Conservation (phyloP, 495 filamentous ascomycete species). For the Paragyromitra xinjiangensis region DNA sequence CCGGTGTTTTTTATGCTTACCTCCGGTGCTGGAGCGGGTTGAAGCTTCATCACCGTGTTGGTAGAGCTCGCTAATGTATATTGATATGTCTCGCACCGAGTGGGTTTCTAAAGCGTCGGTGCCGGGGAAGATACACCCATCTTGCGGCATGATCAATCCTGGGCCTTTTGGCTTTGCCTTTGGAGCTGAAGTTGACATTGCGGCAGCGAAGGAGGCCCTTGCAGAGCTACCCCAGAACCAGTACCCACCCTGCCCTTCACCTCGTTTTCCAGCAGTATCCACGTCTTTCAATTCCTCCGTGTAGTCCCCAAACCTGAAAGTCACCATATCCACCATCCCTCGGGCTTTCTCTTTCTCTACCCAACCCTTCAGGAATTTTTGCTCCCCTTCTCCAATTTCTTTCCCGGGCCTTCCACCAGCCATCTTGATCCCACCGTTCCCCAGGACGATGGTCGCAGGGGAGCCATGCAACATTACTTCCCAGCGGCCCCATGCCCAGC, state of each 20-base stretch:
- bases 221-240: conserved; percentile 53
- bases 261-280: conserved; percentile 20
- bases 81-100: conserved; percentile 53
- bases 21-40: conserved; percentile 14
- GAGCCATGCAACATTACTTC: conserved; percentile 89
- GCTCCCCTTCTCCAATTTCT: conserved; percentile 93
- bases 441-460: conserved; percentile 77
- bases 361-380: conserved; percentile 86
- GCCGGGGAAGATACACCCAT: conserved; percentile 56
- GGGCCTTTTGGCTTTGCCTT: conserved; percentile 26
- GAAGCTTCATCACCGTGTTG: conserved; percentile 49
- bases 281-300: conserved; percentile 23
- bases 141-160: conserved; percentile 48
- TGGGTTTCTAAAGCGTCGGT: conserved; percentile 49
- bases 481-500: conserved; percentile 78
- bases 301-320: conserved; percentile 80
- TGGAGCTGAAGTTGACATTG: conserved; percentile 24
- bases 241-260: conserved; percentile 29
- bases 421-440: conserved; percentile 78
- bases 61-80: conserved; percentile 54
- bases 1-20: conserved; percentile 33
- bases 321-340: conserved; percentile 82
- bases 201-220: conserved; percentile 12
- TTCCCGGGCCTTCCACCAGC: conserved; percentile 91
- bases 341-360: conserved; percentile 67